phyloP scores from a whole-genome alignment of 2,329 filamentous ascomycete genomes.

The Fusarium camptoceras region DNA sequence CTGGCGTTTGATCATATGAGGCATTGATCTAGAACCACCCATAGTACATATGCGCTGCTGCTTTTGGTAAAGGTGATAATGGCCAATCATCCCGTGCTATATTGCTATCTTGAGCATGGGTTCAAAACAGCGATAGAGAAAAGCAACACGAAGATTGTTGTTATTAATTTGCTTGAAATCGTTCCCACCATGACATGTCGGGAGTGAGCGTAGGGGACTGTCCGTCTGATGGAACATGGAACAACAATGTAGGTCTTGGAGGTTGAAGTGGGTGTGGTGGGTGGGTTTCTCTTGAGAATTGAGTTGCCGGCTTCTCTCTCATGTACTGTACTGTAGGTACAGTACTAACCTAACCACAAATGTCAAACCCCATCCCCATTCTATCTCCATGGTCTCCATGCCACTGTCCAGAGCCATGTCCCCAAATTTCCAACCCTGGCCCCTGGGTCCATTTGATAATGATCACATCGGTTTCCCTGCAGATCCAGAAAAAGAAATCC shows the following conservation, averaged over 20 bases:
- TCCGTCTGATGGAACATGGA: constrained; percentile 13
- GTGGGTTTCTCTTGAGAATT: constrained; percentile 27
- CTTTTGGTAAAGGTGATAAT: constrained; percentile 10
- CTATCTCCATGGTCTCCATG: constrained; percentile 37
- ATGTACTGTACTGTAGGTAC: constrained; percentile 2
- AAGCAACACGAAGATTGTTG: background rate
- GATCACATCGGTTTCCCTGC: constrained; percentile 33
- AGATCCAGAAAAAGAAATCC: constrained; percentile 25
- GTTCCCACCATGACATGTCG: constrained; percentile 28
- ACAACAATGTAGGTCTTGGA: constrained; percentile 24
- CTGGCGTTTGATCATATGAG: constrained; percentile 18
- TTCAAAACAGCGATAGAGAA: background rate
- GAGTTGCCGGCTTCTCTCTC: constrained; percentile 7
- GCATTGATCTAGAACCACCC: constrained; percentile 25
- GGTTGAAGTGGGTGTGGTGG: constrained; percentile 35
- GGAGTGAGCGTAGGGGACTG: constrained; percentile 21
- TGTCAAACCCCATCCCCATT: constrained; percentile 34
- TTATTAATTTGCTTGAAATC: background rate
- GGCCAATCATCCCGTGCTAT: background rate
- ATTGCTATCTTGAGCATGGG: background rate
- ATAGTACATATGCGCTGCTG: background rate
- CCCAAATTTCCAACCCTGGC: constrained; percentile 38
- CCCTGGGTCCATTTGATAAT: constrained; percentile 29
- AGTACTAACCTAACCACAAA: constrained; percentile 7
- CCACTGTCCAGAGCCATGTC: constrained; percentile 11